These are phyloP conservation scores for Candida frijolesensis DNA, from an alignment of 1,139 yeast genomes.

Conservation along the genomic window DNA sequence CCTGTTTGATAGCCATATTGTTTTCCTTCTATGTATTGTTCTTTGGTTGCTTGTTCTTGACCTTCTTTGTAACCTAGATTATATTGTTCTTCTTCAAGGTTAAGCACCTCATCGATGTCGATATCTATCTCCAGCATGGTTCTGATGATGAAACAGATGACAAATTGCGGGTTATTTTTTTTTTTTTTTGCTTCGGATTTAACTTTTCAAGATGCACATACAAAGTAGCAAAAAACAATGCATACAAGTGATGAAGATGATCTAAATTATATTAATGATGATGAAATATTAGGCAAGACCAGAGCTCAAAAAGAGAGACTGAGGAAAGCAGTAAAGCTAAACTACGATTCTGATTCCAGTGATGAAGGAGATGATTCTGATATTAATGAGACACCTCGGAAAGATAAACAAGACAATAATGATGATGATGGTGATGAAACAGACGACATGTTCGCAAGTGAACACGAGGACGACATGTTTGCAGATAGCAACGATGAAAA, in stretches of 20 bases:
- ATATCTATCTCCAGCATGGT: constrained; percentile 16
- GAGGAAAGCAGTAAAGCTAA: constrained; percentile 25
- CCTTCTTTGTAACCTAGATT: constrained; percentile 66
- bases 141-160: neutral
- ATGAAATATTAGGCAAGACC: constrained; percentile 26
- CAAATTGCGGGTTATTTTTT: neutral
- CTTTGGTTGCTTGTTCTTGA: constrained; percentile 38
- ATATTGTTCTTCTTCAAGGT: constrained; percentile 60
- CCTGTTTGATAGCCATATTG: constrained; percentile 82
- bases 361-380: constrained; percentile 26
- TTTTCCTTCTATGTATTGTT: constrained; percentile 64
- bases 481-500: constrained; percentile 6
- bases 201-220: neutral
- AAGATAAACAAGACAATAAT: constrained; percentile 18
- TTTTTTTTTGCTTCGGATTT: neutral
- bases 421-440: constrained; percentile 21
- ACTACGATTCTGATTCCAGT: constrained; percentile 32
- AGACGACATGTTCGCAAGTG: constrained; percentile 31
- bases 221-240: neutral
- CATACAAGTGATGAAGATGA: constrained; percentile 17
- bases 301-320: constrained; percentile 22
- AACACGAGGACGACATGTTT: constrained; percentile 17
- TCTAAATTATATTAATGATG: constrained; percentile 18
- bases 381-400: constrained; percentile 27
- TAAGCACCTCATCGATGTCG: constrained; percentile 51